Base-by-base conservation (phyloP, 108 stramenopile genomes). In the Licmophora abbreviata region DNA sequence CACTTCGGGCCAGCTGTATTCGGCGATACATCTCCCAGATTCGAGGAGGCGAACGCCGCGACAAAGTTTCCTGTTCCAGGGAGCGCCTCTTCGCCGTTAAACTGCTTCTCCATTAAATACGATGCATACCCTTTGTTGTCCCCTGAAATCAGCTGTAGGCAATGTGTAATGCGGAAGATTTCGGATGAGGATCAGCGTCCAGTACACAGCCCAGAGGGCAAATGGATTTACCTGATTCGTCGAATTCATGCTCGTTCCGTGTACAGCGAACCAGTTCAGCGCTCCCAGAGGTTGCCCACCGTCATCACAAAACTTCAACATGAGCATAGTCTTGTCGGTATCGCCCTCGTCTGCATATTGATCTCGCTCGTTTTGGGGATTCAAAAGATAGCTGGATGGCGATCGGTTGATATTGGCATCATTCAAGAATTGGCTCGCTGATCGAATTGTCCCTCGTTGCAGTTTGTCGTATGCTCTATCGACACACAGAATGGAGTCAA, bases 91-190 rank as follows among this genome's bases (percentile, higher is more conserved):
- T 26, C 22, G 17, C 63, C 66, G 27, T 75, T 80, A 11, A 45
- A 24, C 18, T 59, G 22, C 27, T 48, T 68, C 34, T 80, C 79
- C 54, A 80, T 56, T 21, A 74, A 43, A 27, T 76, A 68, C 15
- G 67, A 69, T 6, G 79, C 79, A 46, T 67, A 70, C 11, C 79
- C 79, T 52, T 72, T 71, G 52, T 80, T 80, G 66, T 80, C 79
- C 26, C 74, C 71, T 20, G 61, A 59, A 35, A 76, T 56, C 0
- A 80, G 69, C 36, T 37, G 28, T 40, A 5, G 20, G 20, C 34
- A 18, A 20, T 40, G 4, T 18, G 38, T 40, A 15, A 2, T 40
- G 5, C 18, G 15, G 5, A 40, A 40, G 38, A 40, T 40, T 40
- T 2, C 5, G 12, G 34, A 35, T 35, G 10, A 35, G 20, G 20